These are phyloP conservation scores for Pyrus hybrid DNA, from an alignment of 331 rosid species.

Conservation along the genomic window DNA sequence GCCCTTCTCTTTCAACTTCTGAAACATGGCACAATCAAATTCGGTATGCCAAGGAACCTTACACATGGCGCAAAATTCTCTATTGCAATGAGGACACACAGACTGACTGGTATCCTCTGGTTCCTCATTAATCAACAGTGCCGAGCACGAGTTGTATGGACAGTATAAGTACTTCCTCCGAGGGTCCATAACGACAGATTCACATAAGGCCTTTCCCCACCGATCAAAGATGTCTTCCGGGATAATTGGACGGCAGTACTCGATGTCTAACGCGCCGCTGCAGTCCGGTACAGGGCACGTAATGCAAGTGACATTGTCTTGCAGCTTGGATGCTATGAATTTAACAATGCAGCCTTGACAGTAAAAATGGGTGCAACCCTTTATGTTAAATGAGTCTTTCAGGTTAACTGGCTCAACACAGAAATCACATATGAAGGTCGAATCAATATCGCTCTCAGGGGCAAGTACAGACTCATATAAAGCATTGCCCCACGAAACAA, in stretches of 20 bases:
- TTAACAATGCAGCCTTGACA: background rate
- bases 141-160: background rate
- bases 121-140: background rate
- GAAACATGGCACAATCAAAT: background rate
- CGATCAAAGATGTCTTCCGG: background rate
- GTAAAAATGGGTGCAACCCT: constrained; percentile 2
- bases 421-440: background rate
- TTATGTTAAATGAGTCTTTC: background rate
- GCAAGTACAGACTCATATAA: background rate
- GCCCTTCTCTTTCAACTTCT: background rate
- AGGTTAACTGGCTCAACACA: background rate
- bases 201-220: background rate
- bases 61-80: background rate
- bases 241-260: background rate
- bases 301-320: background rate
- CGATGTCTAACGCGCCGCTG: background rate
- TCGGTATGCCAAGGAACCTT: constrained; percentile 3
- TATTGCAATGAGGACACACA: background rate
- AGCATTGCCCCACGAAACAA: background rate
- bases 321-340: background rate
- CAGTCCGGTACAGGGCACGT: background rate
- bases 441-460: too few relatives aligned
- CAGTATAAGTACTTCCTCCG: background rate
- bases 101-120: background rate
- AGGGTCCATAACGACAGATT: background rate